Evolutionary conservation across 1,284 basidiomycete genomes (phyloP).

Genomic region (Thelephora terrestris): DNA sequence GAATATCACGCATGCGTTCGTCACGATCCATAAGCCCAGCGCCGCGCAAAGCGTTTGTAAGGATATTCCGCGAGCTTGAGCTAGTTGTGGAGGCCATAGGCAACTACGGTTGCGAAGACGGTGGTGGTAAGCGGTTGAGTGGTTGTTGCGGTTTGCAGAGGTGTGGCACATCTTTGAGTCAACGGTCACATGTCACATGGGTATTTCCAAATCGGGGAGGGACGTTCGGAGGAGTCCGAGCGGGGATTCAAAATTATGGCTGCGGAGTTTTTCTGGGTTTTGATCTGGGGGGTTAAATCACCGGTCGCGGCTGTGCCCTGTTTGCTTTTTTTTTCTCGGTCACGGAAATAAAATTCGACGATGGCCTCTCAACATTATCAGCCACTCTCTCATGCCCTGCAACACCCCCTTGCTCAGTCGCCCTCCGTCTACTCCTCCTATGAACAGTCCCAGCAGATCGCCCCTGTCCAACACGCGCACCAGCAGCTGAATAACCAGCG

Average conservation of each 20-base stretch:
- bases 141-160: background rate
- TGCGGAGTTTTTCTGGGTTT: no score
- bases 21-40: constrained; percentile 69
- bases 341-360: no score
- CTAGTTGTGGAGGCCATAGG: constrained; percentile 31
- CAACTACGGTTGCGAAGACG: background rate
- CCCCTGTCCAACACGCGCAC: constrained; percentile 12
- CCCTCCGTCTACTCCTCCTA: constrained; percentile 18
- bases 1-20: constrained; percentile 56
- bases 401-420: constrained; percentile 35
- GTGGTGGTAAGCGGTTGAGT: background rate
- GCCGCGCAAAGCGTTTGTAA: constrained; percentile 46
- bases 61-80: constrained; percentile 43
- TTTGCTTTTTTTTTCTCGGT: no score
- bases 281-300: no score
- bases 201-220: no score
- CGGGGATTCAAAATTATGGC: no score
- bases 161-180: no score
- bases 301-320: no score
- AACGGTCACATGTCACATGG: no score
- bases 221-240: no score
- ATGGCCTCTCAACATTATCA: no score
- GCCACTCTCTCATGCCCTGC: constrained; percentile 64
- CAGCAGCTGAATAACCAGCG: constrained; percentile 16
- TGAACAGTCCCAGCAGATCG: constrained; percentile 11